A percentile compares a stretch with the other conserved stretches of the same genome.
These are phyloP conservation scores for Solanum piurae DNA, from an alignment of 257 asterid species.

Conservation along the genomic window DNA sequence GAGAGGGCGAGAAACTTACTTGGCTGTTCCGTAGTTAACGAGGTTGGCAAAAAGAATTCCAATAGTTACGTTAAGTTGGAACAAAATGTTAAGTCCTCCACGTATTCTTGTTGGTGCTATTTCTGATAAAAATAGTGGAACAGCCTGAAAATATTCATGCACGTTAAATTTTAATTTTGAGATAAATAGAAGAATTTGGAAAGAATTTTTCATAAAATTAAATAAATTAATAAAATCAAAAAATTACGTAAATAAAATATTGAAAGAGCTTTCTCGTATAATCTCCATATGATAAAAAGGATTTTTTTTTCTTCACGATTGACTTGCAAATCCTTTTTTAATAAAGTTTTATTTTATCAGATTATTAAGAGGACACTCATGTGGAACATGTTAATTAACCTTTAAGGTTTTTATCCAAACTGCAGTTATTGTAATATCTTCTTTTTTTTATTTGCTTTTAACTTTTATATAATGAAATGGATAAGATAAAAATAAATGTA, in stretches of 20 bases:
- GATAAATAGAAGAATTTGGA: background rate
- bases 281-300: background rate
- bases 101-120: slow-evolving; percentile 94
- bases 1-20: slow-evolving; percentile 22
- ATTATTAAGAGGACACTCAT: background rate
- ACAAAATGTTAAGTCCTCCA: slow-evolving; percentile 85
- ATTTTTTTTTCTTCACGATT: background rate
- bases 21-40: slow-evolving; percentile 68
- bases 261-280: background rate
- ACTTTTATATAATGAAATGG: background rate
- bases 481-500: background rate
- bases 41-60: slow-evolving; percentile 86
- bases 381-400: background rate
- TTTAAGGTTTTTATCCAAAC: background rate
- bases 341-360: background rate
- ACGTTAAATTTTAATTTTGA: background rate
- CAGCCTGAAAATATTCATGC: slow-evolving; percentile 44
- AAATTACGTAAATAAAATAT: background rate
- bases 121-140: slow-evolving; percentile 79
- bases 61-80: slow-evolving; percentile 75
- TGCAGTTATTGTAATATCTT: background rate
- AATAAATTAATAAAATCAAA: background rate
- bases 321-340: background rate
- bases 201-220: background rate
- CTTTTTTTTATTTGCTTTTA: background rate